phyloP scores from a whole-genome alignment of 163 green algal genomes.

The Chlorella variabilis region DNA sequence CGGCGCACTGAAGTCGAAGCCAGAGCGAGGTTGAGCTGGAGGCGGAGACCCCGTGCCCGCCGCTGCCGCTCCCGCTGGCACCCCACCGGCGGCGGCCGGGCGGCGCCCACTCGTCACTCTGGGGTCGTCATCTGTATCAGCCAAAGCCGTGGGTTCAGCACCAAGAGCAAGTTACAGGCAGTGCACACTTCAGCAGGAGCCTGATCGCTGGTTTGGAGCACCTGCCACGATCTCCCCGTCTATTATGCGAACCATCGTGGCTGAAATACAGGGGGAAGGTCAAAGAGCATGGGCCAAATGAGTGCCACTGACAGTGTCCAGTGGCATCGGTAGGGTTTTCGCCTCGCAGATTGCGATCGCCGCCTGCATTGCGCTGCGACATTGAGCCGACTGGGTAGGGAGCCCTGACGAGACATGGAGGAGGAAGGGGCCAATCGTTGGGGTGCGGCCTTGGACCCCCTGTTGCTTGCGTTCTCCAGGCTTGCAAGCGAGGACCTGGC shows the following conservation, averaged over 20 bases:
- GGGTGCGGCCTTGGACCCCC: neutral
- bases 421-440: neutral
- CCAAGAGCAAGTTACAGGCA: too few relatives aligned
- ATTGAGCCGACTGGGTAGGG: too few relatives aligned
- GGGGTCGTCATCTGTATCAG: slow-evolving; percentile 28
- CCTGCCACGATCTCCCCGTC: slow-evolving; percentile 12
- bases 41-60: too few relatives aligned
- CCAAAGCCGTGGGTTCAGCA: too few relatives aligned
- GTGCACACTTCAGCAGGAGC: neutral
- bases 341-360: too few relatives aligned
- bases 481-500: neutral
- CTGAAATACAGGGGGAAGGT: too few relatives aligned
- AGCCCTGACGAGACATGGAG: neutral
- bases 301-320: too few relatives aligned
- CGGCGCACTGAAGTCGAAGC: neutral
- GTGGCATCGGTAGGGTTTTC: too few relatives aligned
- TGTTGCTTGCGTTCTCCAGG: neutral
- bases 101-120: neutral
- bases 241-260: neutral
- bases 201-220: neutral
- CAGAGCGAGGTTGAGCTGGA: neutral
- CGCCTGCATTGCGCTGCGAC: too few relatives aligned
- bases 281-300: too few relatives aligned
- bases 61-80: too few relatives aligned
- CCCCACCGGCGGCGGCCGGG: too few relatives aligned